Percentiles rank a stretch among this genome's conserved stretches.
phyloP scores from a whole-genome alignment of 441 rosid genomes.

The Euphorbia neoarborescens region DNA sequence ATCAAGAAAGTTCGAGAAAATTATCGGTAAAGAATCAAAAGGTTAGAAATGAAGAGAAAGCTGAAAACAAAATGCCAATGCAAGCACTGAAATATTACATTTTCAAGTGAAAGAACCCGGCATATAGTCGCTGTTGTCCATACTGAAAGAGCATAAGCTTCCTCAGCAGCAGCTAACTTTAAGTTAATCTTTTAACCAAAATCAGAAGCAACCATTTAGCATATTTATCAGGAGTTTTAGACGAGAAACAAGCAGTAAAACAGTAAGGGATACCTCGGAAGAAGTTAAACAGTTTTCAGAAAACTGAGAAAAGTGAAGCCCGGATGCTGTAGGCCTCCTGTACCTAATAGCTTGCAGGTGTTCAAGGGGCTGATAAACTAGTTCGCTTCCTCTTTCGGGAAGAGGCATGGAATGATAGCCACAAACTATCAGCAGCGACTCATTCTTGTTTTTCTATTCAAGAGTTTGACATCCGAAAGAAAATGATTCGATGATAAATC shows the following conservation, averaged over 20 bases:
- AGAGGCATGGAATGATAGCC: slow-evolving; percentile 66
- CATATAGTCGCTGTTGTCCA: slow-evolving; percentile 97
- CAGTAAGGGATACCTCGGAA: slow-evolving; percentile 47
- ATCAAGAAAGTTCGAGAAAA: no score
- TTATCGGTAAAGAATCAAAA: no score
- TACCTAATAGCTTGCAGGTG: slow-evolving; percentile 82
- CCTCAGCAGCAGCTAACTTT: slow-evolving; percentile 81
- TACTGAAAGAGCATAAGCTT: slow-evolving; percentile 74
- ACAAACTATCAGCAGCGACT: slow-evolving; percentile 68
- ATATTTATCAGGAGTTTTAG: slow-evolving; percentile 14
- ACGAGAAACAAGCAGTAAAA: slow-evolving; percentile 12
- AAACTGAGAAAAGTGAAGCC: slow-evolving; percentile 48
- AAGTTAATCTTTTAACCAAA: slow-evolving; percentile 47
- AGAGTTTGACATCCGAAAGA: slow-evolving; percentile 19
- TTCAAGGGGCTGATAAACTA: slow-evolving; percentile 77
- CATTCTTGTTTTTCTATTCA: slow-evolving; percentile 72
- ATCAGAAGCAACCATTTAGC: slow-evolving; percentile 23
- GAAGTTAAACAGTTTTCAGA: slow-evolving; percentile 37
- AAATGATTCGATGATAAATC: slow-evolving; percentile 7
- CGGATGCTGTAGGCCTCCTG: slow-evolving; percentile 52
- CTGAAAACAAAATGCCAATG: slow-evolving; percentile 12
- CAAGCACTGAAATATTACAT: slow-evolving; percentile 39
- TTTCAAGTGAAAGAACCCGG: slow-evolving; percentile 82
- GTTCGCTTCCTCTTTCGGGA: slow-evolving; percentile 56
- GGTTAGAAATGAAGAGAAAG: not conserved